Evolutionary conservation across 2,329 filamentous ascomycete species (phyloP), one percentile per base, ranked within the genome.

Genomic region (Cordyceps javanica): DNA sequence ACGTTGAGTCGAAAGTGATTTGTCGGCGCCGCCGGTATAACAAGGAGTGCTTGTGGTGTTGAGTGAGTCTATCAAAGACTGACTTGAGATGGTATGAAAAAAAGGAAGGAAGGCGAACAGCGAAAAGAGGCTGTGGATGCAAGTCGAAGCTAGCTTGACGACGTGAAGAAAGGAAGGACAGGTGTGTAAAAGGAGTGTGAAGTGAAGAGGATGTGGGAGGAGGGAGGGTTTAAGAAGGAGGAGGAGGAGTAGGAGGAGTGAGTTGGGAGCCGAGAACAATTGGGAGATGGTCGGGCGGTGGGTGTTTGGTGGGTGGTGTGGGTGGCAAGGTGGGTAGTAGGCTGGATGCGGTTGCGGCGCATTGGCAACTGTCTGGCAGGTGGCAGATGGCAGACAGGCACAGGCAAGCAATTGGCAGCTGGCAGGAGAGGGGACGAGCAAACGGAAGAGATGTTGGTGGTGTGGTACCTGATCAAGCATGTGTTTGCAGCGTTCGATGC

Each of bases 51-150:
- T n/a, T n/a, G 45, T 53, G 55, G 64, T 73, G 72, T n/a, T 5
- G 34, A 36, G 53, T 56, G 53, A 61, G 72, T 79, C 78, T 81
- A 65, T 81, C 77, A 79, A 81, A 80, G 78, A 80, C 74, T 72
- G 75, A 32, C 52, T 36, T 38, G n/a, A 16, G 14, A 9, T 25
- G n/a, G n/a, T n/a, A n/a, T 41, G 32, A 7, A 32, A 28, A 21
- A 56, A 56, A 56, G 54, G 54, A 56, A 42, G 44, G 54, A 49
- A 59, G 36, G 28, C 69, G 67, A 72, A 72, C 54, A 61, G 69
- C 60, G 69, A 65, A 69, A 68, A 74, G 70, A 73, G n/a, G 54
- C 54, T 56, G 54, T 49, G 32, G 28, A 5, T 26, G 42, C 60
- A 66, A 67, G 70, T 65, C 59, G 66, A 66, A 62, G 65, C 63